Conservation (phyloP, 2,329 filamentous ascomycete species). For the Raffaelea arxii region DNA sequence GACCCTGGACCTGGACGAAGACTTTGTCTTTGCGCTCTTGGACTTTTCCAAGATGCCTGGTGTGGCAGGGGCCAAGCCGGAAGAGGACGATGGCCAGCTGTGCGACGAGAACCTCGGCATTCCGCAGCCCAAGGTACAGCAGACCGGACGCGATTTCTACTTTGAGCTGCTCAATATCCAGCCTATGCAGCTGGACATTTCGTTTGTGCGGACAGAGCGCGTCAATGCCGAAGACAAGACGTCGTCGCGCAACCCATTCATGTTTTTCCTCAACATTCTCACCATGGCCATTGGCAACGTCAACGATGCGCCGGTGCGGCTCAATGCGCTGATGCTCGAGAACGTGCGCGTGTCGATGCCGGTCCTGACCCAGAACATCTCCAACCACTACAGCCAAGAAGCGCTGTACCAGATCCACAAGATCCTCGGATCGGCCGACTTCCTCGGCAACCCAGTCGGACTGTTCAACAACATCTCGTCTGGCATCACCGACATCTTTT, state of each 20-base stretch:
- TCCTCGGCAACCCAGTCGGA: slow-evolving; percentile 93
- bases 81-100: slow-evolving; percentile 68
- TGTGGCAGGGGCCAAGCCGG: slow-evolving; percentile 73
- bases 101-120: slow-evolving; percentile 88
- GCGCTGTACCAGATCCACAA: slow-evolving; percentile 94
- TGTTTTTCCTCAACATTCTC: slow-evolving; percentile 98
- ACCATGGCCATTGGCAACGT: slow-evolving; percentile 99
- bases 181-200: slow-evolving; percentile 95
- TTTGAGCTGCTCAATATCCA: slow-evolving; percentile 96
- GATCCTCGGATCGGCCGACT: slow-evolving; percentile 92
- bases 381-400: slow-evolving; percentile 94
- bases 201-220: slow-evolving; percentile 91
- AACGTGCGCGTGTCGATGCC: slow-evolving; percentile 86
- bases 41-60: slow-evolving; percentile 93
- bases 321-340: slow-evolving; percentile 90
- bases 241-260: slow-evolving; percentile 82
- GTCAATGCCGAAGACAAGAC: slow-evolving; percentile 95
- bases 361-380: slow-evolving; percentile 74
- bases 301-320: slow-evolving; percentile 88
- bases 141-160: slow-evolving; percentile 88
- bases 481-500: slow-evolving; percentile 95
- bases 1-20: slow-evolving; percentile 95
- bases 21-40: slow-evolving; percentile 92
- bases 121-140: slow-evolving; percentile 77
- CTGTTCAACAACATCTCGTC: slow-evolving; percentile 98